phyloP scores from a whole-genome alignment of 257 asterid species.

The Solanum dulcamara region DNA sequence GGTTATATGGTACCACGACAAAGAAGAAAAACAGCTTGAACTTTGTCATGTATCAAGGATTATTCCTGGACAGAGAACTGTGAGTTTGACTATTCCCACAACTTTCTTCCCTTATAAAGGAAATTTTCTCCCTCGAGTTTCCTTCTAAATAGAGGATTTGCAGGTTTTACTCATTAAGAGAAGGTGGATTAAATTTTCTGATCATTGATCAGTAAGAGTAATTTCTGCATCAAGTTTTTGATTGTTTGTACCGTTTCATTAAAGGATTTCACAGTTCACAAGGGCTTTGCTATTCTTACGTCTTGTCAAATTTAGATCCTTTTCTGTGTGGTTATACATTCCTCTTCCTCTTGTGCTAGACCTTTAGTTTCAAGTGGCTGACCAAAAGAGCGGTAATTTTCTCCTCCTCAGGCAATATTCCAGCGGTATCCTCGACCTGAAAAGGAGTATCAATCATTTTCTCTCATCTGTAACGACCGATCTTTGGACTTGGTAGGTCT shows the following conservation, averaged over 20 bases:
- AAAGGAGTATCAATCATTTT: slow-evolving; percentile 93
- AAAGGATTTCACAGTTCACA: not conserved
- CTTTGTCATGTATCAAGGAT: slow-evolving; percentile 60
- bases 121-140: not conserved
- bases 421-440: slow-evolving; percentile 93
- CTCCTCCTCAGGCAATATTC: slow-evolving; percentile 52
- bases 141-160: not conserved
- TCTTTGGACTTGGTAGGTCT: slow-evolving; percentile 87
- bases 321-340: not conserved
- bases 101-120: not conserved
- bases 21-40: slow-evolving; percentile 77
- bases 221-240: not conserved
- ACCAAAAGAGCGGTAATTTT: slow-evolving; percentile 1
- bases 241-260: no score
- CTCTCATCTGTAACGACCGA: slow-evolving; percentile 66
- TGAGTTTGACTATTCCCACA: slow-evolving; percentile 33
- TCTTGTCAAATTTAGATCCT: not conserved
- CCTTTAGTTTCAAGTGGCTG: slow-evolving; percentile 4
- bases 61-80: slow-evolving; percentile 96
- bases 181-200: not conserved
- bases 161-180: not conserved
- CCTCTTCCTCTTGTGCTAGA: not conserved
- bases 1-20: slow-evolving; percentile 80
- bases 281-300: not conserved
- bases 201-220: not conserved